Evolutionary conservation across 2,329 filamentous ascomycete genomes (phyloP).

Genomic region (Aspergillus sp.): DNA sequence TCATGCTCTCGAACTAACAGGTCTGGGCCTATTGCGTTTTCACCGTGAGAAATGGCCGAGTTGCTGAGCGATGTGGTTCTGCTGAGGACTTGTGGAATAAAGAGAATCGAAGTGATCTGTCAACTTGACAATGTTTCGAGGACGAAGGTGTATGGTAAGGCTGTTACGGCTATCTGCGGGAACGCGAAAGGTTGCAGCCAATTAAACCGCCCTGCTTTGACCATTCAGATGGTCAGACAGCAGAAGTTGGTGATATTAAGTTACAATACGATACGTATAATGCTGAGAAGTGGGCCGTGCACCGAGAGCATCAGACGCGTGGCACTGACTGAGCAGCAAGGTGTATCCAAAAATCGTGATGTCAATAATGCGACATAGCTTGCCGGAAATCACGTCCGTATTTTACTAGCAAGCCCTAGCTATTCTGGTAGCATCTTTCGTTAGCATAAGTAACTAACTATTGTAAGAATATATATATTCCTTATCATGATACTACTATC

Average conservation of each 20-base stretch:
- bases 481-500: neutral
- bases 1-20: neutral
- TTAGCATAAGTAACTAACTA: no score
- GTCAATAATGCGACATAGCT: neutral
- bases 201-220: neutral
- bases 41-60: neutral
- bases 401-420: no score
- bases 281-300: neutral
- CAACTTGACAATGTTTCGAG: neutral
- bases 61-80: neutral
- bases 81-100: neutral
- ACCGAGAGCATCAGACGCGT: neutral
- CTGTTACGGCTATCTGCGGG: neutral
- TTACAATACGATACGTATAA: neutral
- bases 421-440: no score
- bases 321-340: neutral
- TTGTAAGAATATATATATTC: neutral
- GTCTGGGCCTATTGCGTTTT: neutral
- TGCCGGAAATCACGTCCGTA: no score
- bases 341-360: neutral
- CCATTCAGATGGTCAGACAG: neutral
- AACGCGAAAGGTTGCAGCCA: neutral
- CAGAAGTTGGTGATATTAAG: neutral
- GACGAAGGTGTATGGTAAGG: conserved; percentile 6
- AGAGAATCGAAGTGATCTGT: conserved; percentile 2